Evolutionary conservation across 2,329 filamentous ascomycete genomes (phyloP).

Genomic region (Albifimbria verrucaria): DNA sequence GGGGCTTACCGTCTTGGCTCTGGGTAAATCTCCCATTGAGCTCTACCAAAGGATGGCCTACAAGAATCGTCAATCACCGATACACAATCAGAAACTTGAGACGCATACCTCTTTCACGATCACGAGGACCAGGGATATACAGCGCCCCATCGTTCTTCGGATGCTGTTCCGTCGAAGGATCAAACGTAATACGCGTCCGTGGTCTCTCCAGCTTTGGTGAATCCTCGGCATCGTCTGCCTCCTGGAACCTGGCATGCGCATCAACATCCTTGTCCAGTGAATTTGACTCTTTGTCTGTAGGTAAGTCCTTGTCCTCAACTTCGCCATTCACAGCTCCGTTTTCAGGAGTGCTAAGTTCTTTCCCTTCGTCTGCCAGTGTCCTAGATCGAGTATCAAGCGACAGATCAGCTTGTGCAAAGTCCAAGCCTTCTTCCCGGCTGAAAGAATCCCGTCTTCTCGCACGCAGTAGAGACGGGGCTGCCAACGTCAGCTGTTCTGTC

Average conservation of each 20-base stretch:
- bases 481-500: not conserved
- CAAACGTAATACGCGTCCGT: constrained; percentile 21
- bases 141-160: constrained; percentile 20
- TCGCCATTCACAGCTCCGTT: no score
- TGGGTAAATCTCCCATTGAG: constrained; percentile 12
- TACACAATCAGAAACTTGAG: not conserved
- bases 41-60: constrained; percentile 23
- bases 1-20: constrained; percentile 16
- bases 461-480: not conserved
- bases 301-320: no score
- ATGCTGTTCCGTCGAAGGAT: constrained; percentile 20
- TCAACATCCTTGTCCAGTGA: no score
- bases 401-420: not conserved
- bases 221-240: not conserved
- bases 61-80: constrained; percentile 5
- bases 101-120: constrained; percentile 23
- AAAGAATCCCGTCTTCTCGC: not conserved
- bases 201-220: not conserved
- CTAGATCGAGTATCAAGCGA: not conserved
- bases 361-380: not conserved
- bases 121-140: constrained; percentile 29
- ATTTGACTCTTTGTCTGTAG: no score
- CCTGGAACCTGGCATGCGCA: no score
- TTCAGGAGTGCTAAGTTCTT: no score
- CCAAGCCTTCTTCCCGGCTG: not conserved